Evolutionary conservation across 768 basidiomycete genomes (phyloP), one percentile per base, ranked within the genome.

Genomic region (Panaeolus cyanescens): DNA sequence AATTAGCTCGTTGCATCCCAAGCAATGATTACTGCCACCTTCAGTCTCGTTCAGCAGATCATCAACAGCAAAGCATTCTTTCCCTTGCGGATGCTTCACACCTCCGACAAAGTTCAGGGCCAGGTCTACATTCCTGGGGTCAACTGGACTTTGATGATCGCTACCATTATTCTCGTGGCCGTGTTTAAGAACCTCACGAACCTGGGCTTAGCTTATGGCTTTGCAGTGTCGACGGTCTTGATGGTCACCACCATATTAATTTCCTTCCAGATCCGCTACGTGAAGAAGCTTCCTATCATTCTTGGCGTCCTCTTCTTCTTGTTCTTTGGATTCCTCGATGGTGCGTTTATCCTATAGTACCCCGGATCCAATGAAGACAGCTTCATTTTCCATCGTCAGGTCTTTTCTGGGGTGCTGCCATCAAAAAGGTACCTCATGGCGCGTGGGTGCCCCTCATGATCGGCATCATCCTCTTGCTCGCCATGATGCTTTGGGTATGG

Each of bases 401-500:
- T 63, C 73, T 88, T 15, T 90, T 90, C 74, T 89, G 85, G 84
- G 88, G 86, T 25, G 84, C 88, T 0, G 72, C 85, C 0, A 67
- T 88, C 60, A 84, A 79, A 67, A 88, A 89, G 69, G 77, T 89
- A 4, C 87, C 87, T 0, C 72, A 79, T 20, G 88, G 89, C 17
- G 89, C 86, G 2, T 90, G 87, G 86, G 86, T 89, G 8, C 85
- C 89, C 1, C 76, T 90, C 10, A 77, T 80, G 67, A 79, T 89
- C 37, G 88, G 87, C 4, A 20, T 72, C 2, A 67, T 86, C 13
- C 69, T 89, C 80, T 82, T 62, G 9, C 17, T 70, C 2, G 64
- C 84, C 50, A 88, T 89, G 84, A 67, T 77, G 0, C 82, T 89
- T 59, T 90, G 88, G 87, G 84, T 84, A 4, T 89, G 87, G 87